Evolutionary conservation across 2,329 filamentous ascomycete species (phyloP), one percentile per base, ranked within the genome.

Genomic region (Paracoccidioides brasiliensis): DNA sequence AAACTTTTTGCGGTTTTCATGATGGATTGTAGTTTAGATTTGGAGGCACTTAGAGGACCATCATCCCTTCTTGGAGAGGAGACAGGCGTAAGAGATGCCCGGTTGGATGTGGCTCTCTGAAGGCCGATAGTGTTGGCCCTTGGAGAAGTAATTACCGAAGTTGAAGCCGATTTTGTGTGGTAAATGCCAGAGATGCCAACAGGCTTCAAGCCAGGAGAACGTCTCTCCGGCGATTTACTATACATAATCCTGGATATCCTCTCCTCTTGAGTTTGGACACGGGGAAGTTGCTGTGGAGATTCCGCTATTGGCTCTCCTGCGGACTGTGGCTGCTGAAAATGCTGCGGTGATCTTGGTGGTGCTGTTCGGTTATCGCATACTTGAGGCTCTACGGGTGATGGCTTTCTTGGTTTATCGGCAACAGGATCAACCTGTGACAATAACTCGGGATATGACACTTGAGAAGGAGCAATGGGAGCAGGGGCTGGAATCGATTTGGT

Each of bases 11-110:
- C 93, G 55, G 85, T 87, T 70, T 90, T 90, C 63, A 96, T 76
- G 57, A 95, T 90, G 8, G 90, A 95, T 49, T 91, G 94, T 50
- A 97, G 77, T 67, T 90, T 94, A 65, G 87, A 88, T 73, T 95
- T 97, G 33, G 93, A 90, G 53, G 93, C 89, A 70, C 90, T 95
- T 57, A 96, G 71, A 4, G 89, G 89, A 57, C 86, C 91, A 61
- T 94, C 90, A 73, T 68, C 79, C 72, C 68, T 78, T 63, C 63
- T 68, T 33, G 81, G 81, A 30, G 81, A 83, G 35, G 76, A 78
- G 50, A 71, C 69, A 33, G 81, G 80, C 52, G 80, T 83, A 14
- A 80, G 83, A 10, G 81, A 76, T 7, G 71, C 72, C 32, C 78
- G 68, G 0, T 82, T 77, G 0, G 84, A 84, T 9, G 79, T 74